These are phyloP conservation scores for Ajuga chamaepitys DNA, from an alignment of 257 asterid genomes.

Conservation along the genomic window DNA sequence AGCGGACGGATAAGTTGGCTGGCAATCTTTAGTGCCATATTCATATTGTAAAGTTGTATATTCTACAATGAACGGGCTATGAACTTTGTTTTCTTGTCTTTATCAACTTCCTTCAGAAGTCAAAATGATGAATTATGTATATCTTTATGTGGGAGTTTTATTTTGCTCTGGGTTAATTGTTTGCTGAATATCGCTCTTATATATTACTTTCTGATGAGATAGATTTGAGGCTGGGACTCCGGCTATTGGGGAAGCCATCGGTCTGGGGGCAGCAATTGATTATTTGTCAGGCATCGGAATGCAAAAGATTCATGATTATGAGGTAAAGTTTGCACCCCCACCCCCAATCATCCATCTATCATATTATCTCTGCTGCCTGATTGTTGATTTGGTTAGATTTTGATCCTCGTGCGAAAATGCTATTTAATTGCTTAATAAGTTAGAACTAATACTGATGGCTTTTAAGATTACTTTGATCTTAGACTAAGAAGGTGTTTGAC, in stretches of 20 bases:
- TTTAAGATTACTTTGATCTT: neutral
- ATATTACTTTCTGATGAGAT: slow-evolving; percentile 6
- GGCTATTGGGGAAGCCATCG: slow-evolving; percentile 91
- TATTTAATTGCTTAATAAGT: neutral
- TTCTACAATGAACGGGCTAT: neutral
- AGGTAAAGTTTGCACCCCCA: slow-evolving; percentile 40
- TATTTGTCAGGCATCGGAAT: slow-evolving; percentile 82
- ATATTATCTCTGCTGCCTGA: neutral
- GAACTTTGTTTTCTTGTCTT: neutral
- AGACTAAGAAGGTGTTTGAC: no score
- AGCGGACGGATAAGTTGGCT: no score
- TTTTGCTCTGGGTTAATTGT: neutral
- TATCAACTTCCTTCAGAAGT: neutral
- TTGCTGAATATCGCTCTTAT: slow-evolving; percentile 2
- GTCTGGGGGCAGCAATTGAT: slow-evolving; percentile 87
- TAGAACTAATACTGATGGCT: neutral
- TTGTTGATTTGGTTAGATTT: neutral
- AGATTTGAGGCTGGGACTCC: slow-evolving; percentile 99
- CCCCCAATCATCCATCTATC: neutral
- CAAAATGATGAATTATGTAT: neutral
- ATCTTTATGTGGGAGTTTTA: neutral
- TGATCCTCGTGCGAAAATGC: neutral
- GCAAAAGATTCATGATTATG: slow-evolving; percentile 85
- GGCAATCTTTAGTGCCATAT: neutral
- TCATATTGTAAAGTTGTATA: neutral